These are phyloP conservation scores for Kluyveromyces dobzhanskii DNA, from an alignment of 805 yeast species.

Conservation along the genomic window DNA sequence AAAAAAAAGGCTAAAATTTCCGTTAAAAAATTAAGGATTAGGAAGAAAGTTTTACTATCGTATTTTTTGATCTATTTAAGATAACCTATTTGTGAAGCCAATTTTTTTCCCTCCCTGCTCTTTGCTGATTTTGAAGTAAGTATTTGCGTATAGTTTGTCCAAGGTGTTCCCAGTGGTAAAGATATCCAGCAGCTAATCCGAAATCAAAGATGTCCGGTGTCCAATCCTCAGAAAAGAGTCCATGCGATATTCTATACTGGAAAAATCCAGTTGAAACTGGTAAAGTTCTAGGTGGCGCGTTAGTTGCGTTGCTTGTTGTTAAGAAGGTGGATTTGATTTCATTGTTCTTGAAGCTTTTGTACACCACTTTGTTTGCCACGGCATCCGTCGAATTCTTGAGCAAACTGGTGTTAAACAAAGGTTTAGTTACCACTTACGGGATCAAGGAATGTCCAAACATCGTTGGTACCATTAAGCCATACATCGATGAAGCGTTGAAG, in stretches of 20 bases:
- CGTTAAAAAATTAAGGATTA: no score
- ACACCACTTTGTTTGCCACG: conserved; percentile 50
- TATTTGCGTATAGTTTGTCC: no score
- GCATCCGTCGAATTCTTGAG: conserved; percentile 75
- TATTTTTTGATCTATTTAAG: no score
- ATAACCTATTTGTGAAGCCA: no score
- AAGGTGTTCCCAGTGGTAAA: no score
- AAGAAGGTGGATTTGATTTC: conserved; percentile 58
- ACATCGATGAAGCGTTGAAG: conserved; percentile 22
- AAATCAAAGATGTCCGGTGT: no score
- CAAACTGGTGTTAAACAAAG: conserved; percentile 62
- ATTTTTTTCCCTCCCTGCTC: no score
- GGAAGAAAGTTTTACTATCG: no score
- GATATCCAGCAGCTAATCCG: no score
- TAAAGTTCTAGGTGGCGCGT: conserved; percentile 58
- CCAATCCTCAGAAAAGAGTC: neutral
- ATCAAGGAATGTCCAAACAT: conserved; percentile 37
- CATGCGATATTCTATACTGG: conserved; percentile 26
- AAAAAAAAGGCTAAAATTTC: no score
- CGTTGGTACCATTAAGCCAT: conserved; percentile 27
- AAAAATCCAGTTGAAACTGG: conserved; percentile 57
- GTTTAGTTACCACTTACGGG: conserved; percentile 69
- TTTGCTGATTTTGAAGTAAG: no score
- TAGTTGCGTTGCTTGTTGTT: conserved; percentile 45
- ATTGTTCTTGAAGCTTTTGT: conserved; percentile 50